These are phyloP conservation scores for Daldinia loculata DNA, from an alignment of 495 filamentous ascomycete genomes.

Conservation along the genomic window DNA sequence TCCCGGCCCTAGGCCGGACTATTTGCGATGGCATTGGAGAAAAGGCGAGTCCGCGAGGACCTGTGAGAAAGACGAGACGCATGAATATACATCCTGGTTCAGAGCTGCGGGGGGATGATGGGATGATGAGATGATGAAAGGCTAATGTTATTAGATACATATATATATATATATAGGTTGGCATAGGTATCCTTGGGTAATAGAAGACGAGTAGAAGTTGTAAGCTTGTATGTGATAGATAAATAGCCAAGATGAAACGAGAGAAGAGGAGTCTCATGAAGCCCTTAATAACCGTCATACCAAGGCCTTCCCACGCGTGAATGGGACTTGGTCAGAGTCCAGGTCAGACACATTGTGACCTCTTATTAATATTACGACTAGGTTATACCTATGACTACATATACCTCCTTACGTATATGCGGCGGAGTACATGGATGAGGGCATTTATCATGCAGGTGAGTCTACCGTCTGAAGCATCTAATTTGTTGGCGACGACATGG, in stretches of 20 bases:
- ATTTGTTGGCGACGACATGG: slow-evolving; percentile 32
- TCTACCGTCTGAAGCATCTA: slow-evolving; percentile 23
- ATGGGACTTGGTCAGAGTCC: slow-evolving; percentile 3
- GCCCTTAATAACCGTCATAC: slow-evolving; percentile 37
- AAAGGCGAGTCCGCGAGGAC: background rate
- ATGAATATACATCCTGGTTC: slow-evolving; percentile 22
- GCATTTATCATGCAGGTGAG: slow-evolving; percentile 40
- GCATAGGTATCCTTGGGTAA: background rate
- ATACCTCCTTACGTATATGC: slow-evolving; percentile 4
- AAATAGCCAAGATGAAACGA: slow-evolving; percentile 34
- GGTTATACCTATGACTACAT: background rate
- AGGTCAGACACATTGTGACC: background rate
- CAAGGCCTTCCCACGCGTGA: slow-evolving; percentile 1
- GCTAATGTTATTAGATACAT: slow-evolving; percentile 26
- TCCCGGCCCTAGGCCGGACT: slow-evolving; percentile 29
- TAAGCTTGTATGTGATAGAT: slow-evolving; percentile 8
- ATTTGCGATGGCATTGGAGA: slow-evolving; percentile 33
- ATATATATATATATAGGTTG: slow-evolving; percentile 14
- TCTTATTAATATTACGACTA: background rate
- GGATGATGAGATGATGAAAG: slow-evolving; percentile 2
- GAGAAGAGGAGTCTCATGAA: slow-evolving; percentile 22
- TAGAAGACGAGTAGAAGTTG: slow-evolving; percentile 61
- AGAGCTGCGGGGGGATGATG: background rate
- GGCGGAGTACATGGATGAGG: slow-evolving; percentile 33
- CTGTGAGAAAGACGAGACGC: background rate